phyloP scores from a whole-genome alignment of 306 rosid species.

The Casuarina cunninghamiana region DNA sequence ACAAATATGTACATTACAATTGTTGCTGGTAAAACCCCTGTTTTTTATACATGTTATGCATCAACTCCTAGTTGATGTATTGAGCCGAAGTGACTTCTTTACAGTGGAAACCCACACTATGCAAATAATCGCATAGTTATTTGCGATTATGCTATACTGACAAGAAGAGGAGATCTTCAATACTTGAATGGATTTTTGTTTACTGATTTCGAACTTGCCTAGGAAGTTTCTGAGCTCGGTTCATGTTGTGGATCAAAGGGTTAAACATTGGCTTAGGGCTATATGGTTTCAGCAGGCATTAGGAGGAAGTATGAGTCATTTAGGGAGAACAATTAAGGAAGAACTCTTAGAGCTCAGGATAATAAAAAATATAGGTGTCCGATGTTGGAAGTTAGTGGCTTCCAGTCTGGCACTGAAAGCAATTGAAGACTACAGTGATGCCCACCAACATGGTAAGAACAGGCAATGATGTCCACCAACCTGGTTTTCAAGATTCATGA shows the following conservation, averaged over 20 bases:
- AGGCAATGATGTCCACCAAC: too few species aligned
- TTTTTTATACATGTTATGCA: conserved; percentile 22
- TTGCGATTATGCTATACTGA: neutral
- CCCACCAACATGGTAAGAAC: too few species aligned
- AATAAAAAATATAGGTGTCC: too few species aligned
- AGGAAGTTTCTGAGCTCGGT: neutral
- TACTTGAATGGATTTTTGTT: neutral
- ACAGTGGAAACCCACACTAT: neutral
- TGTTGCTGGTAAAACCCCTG: conserved; percentile 21
- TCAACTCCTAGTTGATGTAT: neutral
- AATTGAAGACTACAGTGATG: too few species aligned
- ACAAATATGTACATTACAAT: conserved; percentile 41
- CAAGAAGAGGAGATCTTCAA: neutral
- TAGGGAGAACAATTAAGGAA: too few species aligned
- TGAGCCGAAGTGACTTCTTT: neutral
- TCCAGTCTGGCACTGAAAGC: too few species aligned
- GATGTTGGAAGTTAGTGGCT: too few species aligned
- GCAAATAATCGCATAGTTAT: neutral
- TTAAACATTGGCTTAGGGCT: too few species aligned
- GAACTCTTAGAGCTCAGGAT: too few species aligned
- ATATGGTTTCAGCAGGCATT: too few species aligned
- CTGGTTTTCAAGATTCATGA: too few species aligned
- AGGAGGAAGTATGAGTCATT: too few species aligned
- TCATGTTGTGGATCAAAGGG: neutral
- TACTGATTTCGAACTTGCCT: neutral